Evolutionary conservation across 1,284 basidiomycete species (phyloP), one percentile per base, ranked within the genome.

Genomic region (Moesziomyces antarcticus): DNA sequence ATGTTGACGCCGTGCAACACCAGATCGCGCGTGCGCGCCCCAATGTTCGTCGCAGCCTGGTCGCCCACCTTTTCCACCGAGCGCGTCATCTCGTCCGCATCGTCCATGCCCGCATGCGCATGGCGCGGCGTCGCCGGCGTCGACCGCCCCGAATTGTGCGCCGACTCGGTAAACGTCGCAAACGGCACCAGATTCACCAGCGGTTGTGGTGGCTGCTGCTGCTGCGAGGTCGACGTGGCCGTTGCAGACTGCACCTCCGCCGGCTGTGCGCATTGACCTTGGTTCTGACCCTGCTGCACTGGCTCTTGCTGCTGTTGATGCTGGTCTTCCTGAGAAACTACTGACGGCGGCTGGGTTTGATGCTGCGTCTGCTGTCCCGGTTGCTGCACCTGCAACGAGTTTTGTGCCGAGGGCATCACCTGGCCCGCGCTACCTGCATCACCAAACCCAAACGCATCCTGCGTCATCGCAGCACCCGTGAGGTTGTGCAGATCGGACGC

Each of bases 1-100:
- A 73, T 73, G 57, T 68, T 73, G 70, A 73, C 70, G 10, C 70
- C 70, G 27, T 73, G 70, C n/a, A 73, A 50, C n/a, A 73, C 60
- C 1, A 73, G 61, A 44, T 73, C 70, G 24, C 70, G 60, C 0
- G 70, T 73, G 8, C 70, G 49, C 18, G 70, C 70, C 27, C 70
- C 70, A 37, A 73, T 64, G 50, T 68, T 73, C 53, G 60, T 68
- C 2, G 70, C 61, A 6, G 70, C 70, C 41, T 68, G 64, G 20
- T 73, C 70, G 52, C 69, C 69, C 4, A 72, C 64, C 25, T 67
- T 72, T 41, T 72, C 69, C 33, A 72, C 69, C 2, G 60, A 66
- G 33, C 69, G 59, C 0, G 63, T 51, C 63, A 72, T 62, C n/a
- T 72, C 69, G 50, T 72, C 69, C 3, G 63, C 47, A 24, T 72